Evolutionary conservation across 2,329 filamentous ascomycete genomes (phyloP).

Genomic region (Fusarium drepaniforme): DNA sequence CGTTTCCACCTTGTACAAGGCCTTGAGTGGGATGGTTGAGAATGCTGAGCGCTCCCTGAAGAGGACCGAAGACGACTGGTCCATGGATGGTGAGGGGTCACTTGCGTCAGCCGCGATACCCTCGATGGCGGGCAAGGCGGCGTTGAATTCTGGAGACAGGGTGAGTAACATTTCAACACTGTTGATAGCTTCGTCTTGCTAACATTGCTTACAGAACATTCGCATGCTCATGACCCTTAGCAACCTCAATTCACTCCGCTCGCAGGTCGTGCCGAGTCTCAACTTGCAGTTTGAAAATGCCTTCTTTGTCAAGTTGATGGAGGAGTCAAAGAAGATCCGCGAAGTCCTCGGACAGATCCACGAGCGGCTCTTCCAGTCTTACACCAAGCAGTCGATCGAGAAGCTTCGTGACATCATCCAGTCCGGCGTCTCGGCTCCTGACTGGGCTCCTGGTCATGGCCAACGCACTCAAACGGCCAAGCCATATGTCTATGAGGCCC

Average conservation of each 20-base stretch:
- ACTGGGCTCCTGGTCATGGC: conserved; percentile 74
- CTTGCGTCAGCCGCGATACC: conserved; percentile 50
- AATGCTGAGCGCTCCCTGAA: conserved; percentile 85
- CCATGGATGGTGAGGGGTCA: conserved; percentile 59
- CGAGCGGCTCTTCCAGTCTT: conserved; percentile 89
- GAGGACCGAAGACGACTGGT: conserved; percentile 73
- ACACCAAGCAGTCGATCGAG: conserved; percentile 82
- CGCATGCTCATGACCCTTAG: conserved; percentile 94
- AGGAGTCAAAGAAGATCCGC: conserved; percentile 91
- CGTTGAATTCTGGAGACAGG: conserved; percentile 67
- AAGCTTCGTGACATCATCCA: conserved; percentile 77
- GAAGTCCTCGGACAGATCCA: conserved; percentile 94
- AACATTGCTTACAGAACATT: conserved; percentile 73
- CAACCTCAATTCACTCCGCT: conserved; percentile 87
- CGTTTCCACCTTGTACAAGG: conserved; percentile 93
- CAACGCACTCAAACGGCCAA: conserved; percentile 79
- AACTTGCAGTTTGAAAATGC: conserved; percentile 93
- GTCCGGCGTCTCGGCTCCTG: conserved; percentile 75
- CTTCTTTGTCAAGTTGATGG: conserved; percentile 93
- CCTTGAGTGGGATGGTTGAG: conserved; percentile 94
- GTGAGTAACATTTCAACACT: conserved; percentile 53
- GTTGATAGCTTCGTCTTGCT: conserved; percentile 19
- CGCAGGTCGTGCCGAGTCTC: conserved; percentile 87
- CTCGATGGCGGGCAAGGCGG: conserved; percentile 57
- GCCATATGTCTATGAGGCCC: conserved; percentile 89